A percentile compares a stretch with the other conserved stretches of the same genome.
Evolutionary conservation across 257 asterid genomes (phyloP).

Genomic region (Leptodermis oblonga): DNA sequence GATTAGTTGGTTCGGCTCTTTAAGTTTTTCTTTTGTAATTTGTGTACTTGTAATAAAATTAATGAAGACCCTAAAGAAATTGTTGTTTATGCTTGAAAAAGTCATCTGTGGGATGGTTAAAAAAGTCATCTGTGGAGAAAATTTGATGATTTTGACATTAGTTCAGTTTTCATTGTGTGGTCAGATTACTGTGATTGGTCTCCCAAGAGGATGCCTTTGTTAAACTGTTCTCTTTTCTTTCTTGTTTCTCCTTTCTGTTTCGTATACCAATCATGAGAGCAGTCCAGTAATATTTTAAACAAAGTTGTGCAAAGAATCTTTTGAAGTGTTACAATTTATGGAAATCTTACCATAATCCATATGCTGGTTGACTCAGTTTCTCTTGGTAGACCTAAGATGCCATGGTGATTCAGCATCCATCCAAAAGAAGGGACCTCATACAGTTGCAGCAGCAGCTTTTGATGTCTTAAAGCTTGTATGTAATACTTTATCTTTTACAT

Average conservation of each 20-base stretch:
- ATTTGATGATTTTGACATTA: background rate
- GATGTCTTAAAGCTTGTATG: slow-evolving; percentile 94
- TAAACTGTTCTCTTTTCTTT: background rate
- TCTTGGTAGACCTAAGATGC: slow-evolving; percentile 95
- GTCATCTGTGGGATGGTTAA: background rate
- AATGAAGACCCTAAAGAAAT: background rate
- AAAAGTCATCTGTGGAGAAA: background rate
- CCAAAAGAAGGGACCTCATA: slow-evolving; percentile 75
- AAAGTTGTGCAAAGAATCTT: background rate
- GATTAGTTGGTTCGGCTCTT: background rate
- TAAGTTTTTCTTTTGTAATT: background rate
- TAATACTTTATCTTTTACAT: slow-evolving; percentile 11
- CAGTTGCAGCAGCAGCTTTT: slow-evolving; percentile 89
- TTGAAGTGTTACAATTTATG: background rate
- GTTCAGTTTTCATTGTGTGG: background rate
- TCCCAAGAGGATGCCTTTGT: background rate
- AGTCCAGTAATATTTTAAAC: background rate
- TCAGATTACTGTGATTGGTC: background rate
- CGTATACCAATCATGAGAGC: background rate
- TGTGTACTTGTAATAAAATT: background rate
- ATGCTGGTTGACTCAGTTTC: slow-evolving; percentile 62
- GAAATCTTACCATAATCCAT: slow-evolving; percentile 29
- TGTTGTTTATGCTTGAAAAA: background rate
- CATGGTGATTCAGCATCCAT: slow-evolving; percentile 94
- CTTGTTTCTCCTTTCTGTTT: background rate